Base-by-base conservation (phyloP, 148 eudicot genomes). In the Beta vulgaris region DNA sequence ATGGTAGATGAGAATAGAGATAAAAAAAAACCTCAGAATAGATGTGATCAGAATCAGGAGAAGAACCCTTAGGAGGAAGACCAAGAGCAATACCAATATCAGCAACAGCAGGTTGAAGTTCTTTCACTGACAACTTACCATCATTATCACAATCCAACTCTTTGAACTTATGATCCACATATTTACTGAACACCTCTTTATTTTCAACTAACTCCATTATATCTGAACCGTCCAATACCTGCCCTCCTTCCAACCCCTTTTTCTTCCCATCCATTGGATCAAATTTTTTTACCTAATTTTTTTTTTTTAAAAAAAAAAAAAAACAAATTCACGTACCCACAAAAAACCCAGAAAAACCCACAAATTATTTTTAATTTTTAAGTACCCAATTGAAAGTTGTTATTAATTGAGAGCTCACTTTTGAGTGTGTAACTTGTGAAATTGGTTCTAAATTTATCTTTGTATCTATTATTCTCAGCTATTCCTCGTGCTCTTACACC, bases 201-300 rank as follows among this genome's bases (percentile, higher is more conserved):
- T 90, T 84, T 79, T 79, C 96, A 87, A 92, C 98, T 77, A 92
- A 86, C 98, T 87, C 84, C 91, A 83, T 92, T 87, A 90, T 86
- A 80, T 92, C 91, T 54, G 91, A 88, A 71, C 95, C 95, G 78
- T 90, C 93, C 87, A 90, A 67, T 77, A 87, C 89, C 65, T 82
- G 35, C 5, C 73, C 61, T 69, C 76, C 81, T 51, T 31, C 72
- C 25, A 51, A 21, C 48, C 68, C 71, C 66, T 49, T 63, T 75
- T 54, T 66, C 46, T 35, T 59, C 68, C 48, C 80, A 8, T 18
- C 83, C 85, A 80, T 80, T 46, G 28, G 72, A 65, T 73, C n/a
- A 36, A 31, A 13, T 51, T 63, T 51, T 28, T 14, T 29, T 40
- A 32, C 55, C 4, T 32, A 12, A 11, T 11, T 28, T 29, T 9